Percentiles rank a stretch among this genome's conserved stretches.
These are phyloP conservation scores for Paramyrothecium sp. DNA, from an alignment of 2,329 filamentous ascomycete species.

Conservation along the genomic window DNA sequence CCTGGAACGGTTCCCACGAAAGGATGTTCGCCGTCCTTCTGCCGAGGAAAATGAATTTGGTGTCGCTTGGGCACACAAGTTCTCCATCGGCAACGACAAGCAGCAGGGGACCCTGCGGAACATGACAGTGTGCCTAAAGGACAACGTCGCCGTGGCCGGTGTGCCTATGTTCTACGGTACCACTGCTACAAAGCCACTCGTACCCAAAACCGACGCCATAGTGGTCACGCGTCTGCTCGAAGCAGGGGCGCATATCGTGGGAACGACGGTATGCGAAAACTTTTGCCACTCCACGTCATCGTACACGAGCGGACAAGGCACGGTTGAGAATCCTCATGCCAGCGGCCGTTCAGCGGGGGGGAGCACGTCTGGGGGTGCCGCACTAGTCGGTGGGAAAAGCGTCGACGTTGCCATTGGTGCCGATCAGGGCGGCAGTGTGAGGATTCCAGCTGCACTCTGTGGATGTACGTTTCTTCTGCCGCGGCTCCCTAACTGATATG, in stretches of 20 bases:
- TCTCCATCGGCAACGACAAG: conserved; percentile 38
- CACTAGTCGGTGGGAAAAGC: conserved; percentile 40
- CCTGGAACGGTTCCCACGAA: conserved; percentile 39
- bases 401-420: conserved; percentile 46
- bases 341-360: conserved; percentile 47
- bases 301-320: conserved; percentile 44
- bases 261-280: conserved; percentile 53
- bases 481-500: no score
- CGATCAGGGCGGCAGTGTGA: conserved; percentile 48
- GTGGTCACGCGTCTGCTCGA: conserved; percentile 49
- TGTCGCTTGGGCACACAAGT: conserved; percentile 50
- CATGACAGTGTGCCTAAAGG: conserved; percentile 52
- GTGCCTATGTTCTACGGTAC: conserved; percentile 53
- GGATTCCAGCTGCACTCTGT: conserved; percentile 39
- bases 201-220: conserved; percentile 50
- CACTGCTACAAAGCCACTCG: conserved; percentile 49
- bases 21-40: conserved; percentile 37
- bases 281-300: conserved; percentile 48
- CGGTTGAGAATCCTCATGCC: conserved; percentile 42
- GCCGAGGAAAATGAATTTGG: conserved; percentile 43
- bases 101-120: conserved; percentile 19
- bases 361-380: conserved; percentile 45
- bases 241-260: conserved; percentile 47
- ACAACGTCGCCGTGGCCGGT: conserved; percentile 52
- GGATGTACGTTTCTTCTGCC: no score